A percentile compares a stretch with the other conserved stretches of the same genome.
Conservation (phyloP, 2,329 filamentous ascomycete species). For the Purpureocillium lavendulum region DNA sequence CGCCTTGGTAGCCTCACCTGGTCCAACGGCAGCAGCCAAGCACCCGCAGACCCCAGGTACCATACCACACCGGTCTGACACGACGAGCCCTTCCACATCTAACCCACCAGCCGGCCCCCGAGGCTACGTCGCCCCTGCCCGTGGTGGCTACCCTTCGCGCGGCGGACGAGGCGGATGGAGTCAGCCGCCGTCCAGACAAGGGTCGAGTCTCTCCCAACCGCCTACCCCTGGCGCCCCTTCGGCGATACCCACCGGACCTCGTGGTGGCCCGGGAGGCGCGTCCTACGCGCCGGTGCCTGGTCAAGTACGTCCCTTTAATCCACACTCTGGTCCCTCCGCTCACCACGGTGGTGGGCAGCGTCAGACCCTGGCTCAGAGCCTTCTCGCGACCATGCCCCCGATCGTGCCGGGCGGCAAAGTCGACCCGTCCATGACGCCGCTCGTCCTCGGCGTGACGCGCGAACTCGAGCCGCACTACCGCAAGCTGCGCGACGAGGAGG, state of each 20-base stretch:
- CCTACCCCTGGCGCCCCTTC: slow-evolving; percentile 30
- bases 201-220: slow-evolving; percentile 26
- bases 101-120: slow-evolving; percentile 46
- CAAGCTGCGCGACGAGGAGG: slow-evolving; percentile 49
- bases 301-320: slow-evolving; percentile 43
- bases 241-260: slow-evolving; percentile 40
- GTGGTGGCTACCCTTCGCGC: slow-evolving; percentile 36
- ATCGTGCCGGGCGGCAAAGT: slow-evolving; percentile 47
- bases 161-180: slow-evolving; percentile 38
- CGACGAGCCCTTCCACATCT: slow-evolving; percentile 30
- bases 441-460: slow-evolving; percentile 38
- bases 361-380: slow-evolving; percentile 41
- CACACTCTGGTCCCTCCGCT: slow-evolving; percentile 46
- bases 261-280: slow-evolving; percentile 22
- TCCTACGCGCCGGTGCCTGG: slow-evolving; percentile 29
- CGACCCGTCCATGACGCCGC: slow-evolving; percentile 35
- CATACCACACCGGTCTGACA: slow-evolving; percentile 26
- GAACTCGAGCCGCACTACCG: slow-evolving; percentile 47
- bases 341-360: slow-evolving; percentile 26
- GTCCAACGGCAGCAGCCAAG: slow-evolving; percentile 22
- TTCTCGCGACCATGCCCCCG: slow-evolving; percentile 41
- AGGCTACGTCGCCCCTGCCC: slow-evolving; percentile 38
- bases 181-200: slow-evolving; percentile 22
- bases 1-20: slow-evolving; percentile 25
- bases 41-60: slow-evolving; percentile 24